Conservation (phyloP, 1,139 yeast species). For the Arxiozyma slooffiae region DNA sequence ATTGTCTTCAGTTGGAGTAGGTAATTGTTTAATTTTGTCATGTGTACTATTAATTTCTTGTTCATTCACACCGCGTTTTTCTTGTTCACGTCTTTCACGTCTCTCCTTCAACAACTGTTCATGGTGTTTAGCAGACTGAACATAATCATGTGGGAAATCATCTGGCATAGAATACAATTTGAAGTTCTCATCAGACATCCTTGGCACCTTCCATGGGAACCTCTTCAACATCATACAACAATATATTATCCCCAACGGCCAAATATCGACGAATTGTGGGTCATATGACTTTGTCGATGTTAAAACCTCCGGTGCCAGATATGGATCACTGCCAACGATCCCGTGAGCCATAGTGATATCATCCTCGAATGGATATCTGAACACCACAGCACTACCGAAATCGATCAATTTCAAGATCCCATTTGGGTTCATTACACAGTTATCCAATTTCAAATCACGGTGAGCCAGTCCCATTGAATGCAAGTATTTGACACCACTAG, state of each 20-base stretch:
- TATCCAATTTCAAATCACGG: slow-evolving; percentile 88
- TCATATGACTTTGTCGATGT: slow-evolving; percentile 60
- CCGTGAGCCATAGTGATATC: slow-evolving; percentile 78
- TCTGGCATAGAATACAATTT: slow-evolving; percentile 43
- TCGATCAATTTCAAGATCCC: slow-evolving; percentile 90
- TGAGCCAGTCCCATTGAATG: slow-evolving; percentile 90
- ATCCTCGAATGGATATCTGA: slow-evolving; percentile 81
- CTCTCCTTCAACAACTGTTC: slow-evolving; percentile 33
- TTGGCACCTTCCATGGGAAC: slow-evolving; percentile 97
- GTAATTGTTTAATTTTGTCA: slow-evolving; percentile 5
- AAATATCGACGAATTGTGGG: slow-evolving; percentile 87
- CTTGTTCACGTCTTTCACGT: slow-evolving; percentile 17
- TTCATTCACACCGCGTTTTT: background rate
- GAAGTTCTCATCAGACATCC: slow-evolving; percentile 76
- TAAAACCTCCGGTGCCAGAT: slow-evolving; percentile 92
- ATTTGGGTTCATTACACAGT: slow-evolving; percentile 77
- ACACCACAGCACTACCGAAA: slow-evolving; percentile 93
- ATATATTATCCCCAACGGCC: slow-evolving; percentile 92
- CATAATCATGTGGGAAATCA: slow-evolving; percentile 37
- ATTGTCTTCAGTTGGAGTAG: slow-evolving; percentile 6
- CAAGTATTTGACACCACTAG: slow-evolving; percentile 73
- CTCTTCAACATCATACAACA: slow-evolving; percentile 92
- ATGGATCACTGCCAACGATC: slow-evolving; percentile 96
- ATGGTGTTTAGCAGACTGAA: slow-evolving; percentile 41
- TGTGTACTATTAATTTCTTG: background rate